Evolutionary conservation across 2,329 filamentous ascomycete genomes (phyloP), one percentile per base, ranked within the genome.

Genomic region (Aureobasidium sp.): DNA sequence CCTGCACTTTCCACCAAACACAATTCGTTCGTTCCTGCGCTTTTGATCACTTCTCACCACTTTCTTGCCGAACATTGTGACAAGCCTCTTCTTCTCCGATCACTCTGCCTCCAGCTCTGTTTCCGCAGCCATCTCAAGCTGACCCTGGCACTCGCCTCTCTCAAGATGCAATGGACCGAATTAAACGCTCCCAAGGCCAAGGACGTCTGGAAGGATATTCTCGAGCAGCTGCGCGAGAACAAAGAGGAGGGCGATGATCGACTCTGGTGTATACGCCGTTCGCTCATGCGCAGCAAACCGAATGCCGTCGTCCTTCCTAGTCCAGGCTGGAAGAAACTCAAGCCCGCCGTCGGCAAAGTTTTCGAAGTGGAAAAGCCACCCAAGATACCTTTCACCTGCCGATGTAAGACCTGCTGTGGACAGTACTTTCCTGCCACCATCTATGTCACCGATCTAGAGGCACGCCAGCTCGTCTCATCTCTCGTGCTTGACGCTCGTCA

Each of bases 351-450:
- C 31, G 37, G 33, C 19, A n/a, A 54, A 7, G 10, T 21, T 15
- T 31, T 50, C 11, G 47, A 50, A 5, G 6, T 8, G 1, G 50
- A 40, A 10, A 33, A 42, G 15, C 33, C 50, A 11, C 50, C 50
- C 10, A 17, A 40, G 7, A 15, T 19, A 7, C 53, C 53, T 3
- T 57, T 33, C 27, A 13, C 38, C 6, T 57, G 53, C n/a, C 8
- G 21, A 17, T 45, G 37, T 25, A 8, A 57, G 5, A 15, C 21
- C 2, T 57, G 54, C 31, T 57, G 19, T 27, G 17, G 6, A 6
- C 54, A 57, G 29, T 57, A 46, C 42, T 57, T 57, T 46, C 54
- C 54, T 9, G 54, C 54, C 17, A 31, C 42, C 4, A 8, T 46
- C 9, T 7, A 11, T 11, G 54, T 57, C 27, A 57, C 17, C 8